Conservation (phyloP, 2,329 filamentous ascomycete species). For the Penicillium paneum region DNA sequence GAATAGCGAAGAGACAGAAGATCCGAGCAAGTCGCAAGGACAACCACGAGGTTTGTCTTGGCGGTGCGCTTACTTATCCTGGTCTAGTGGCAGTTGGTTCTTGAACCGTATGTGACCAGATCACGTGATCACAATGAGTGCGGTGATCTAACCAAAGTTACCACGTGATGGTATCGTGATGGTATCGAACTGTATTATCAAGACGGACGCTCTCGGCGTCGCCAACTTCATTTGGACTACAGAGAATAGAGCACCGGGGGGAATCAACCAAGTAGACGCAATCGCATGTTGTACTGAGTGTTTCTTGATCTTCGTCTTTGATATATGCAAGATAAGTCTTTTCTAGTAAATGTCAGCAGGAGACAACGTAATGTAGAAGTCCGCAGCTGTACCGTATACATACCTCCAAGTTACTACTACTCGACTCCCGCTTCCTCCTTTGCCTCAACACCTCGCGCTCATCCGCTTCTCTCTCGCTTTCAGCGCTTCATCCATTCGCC, state of each 20-base stretch:
- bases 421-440: conserved; percentile 24
- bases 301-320: not conserved
- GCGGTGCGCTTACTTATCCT: conserved; percentile 16
- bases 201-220: conserved; percentile 2
- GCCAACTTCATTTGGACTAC: conserved; percentile 5
- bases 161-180: conserved; percentile 2
- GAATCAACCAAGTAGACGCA: not conserved
- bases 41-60: conserved; percentile 29
- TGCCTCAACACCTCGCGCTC: conserved; percentile 16
- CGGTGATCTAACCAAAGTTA: not conserved
- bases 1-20: conserved; percentile 22
- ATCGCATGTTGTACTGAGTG: not conserved
- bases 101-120: conserved; percentile 1
- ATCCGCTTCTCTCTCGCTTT: conserved; percentile 16
- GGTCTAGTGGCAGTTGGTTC: conserved; percentile 13
- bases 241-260: not conserved
- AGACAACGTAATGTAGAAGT: conserved; percentile 4
- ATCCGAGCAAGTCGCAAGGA: conserved; percentile 23
- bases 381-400: conserved; percentile 18
- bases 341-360: not conserved
- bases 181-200: conserved; percentile 4
- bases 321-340: not conserved
- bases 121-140: not conserved
- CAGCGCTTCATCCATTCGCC: conserved; percentile 18
- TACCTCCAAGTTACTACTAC: conserved; percentile 19